Conservation (phyloP, 1,284 basidiomycete species). For the Puccinia triticina region DNA sequence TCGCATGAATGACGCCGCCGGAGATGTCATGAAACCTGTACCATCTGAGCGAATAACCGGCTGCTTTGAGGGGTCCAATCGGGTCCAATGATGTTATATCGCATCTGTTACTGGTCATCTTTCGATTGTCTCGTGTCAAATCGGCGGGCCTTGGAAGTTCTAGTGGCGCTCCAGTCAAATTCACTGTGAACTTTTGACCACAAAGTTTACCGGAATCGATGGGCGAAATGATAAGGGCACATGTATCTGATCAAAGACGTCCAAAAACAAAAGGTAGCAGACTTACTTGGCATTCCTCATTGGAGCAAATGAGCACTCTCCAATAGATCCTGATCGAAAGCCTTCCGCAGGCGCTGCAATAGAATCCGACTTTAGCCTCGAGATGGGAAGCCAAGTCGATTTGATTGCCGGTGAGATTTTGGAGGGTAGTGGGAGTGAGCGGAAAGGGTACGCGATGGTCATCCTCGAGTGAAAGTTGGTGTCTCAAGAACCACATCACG, state of each 20-base stretch:
- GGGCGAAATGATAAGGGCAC: no score
- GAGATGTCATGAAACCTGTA: constrained; percentile 23
- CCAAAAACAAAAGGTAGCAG: neutral
- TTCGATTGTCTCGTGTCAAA: constrained; percentile 7
- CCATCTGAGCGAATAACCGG: neutral
- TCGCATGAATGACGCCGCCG: constrained; percentile 34
- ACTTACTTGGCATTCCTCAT: constrained; percentile 35
- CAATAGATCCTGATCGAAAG: constrained; percentile 43
- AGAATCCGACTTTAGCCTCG: constrained; percentile 17
- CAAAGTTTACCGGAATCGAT: no score
- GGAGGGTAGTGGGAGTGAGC: constrained; percentile 30
- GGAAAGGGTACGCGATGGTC: constrained; percentile 24
- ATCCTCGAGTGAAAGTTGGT: constrained; percentile 23
- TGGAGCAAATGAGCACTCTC: constrained; percentile 36
- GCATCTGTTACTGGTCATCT: neutral
- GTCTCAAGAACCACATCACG: constrained; percentile 21
- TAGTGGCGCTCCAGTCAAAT: neutral
- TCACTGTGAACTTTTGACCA: neutral
- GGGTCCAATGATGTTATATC: neutral
- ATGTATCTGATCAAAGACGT: no score
- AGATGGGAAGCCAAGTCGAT: constrained; percentile 1
- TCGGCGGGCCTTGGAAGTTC: neutral
- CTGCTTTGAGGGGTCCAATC: neutral
- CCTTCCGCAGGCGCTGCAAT: constrained; percentile 42
- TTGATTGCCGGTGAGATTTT: neutral